Base-by-base conservation (phyloP, 2,329 filamentous ascomycete genomes). In the Aspergillus chevalieri region DNA sequence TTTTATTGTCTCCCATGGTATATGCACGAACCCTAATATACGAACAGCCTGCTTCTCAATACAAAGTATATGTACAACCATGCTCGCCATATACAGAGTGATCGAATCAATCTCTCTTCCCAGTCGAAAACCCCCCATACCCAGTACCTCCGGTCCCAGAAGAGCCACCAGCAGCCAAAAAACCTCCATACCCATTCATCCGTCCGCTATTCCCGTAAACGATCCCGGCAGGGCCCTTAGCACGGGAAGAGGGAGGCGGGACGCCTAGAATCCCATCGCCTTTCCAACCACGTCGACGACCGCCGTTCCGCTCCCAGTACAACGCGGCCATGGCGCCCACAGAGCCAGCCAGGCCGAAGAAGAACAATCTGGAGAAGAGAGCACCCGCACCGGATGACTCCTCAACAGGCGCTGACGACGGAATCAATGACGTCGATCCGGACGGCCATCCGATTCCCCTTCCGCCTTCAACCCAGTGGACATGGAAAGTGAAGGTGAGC, bases 401-500 rank as follows among this genome's bases (percentile, higher is more conserved):
- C 36, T 52, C 49, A 10, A 14, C 52, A 8, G 46, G 17, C 5
- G 17, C 8, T 21, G 12, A 41, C 5, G 38, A 19, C 17, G 19
- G 19, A 10, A 10, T 10, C 17, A 41, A 12, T 1, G 38, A 41
- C 30, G 47, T 47, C 10, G 46, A 22, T 5, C 54, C 48, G 44
- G 61, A 52, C 26, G 61, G 66, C 64, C 65, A 66, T 15, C 65
- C 63, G 52, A 69, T 65, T 1, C 68, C 63, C 33, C 65, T 60
- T n/a, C 66, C 66, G 6, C 73, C 67, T 47, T 74, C 64, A 44
- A 74, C 55, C 93, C 93, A 97, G 42, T 89, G 77, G 12, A 97
- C 85, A 38, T 83, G 86, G 62, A 97, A 87, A 42, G 77, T 79
- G 58, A 97, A 75, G 0, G 87, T 85, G 50, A 97, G 69, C 4